Evolutionary conservation across 441 rosid species (phyloP).

Genomic region (Corymbia citriodora): DNA sequence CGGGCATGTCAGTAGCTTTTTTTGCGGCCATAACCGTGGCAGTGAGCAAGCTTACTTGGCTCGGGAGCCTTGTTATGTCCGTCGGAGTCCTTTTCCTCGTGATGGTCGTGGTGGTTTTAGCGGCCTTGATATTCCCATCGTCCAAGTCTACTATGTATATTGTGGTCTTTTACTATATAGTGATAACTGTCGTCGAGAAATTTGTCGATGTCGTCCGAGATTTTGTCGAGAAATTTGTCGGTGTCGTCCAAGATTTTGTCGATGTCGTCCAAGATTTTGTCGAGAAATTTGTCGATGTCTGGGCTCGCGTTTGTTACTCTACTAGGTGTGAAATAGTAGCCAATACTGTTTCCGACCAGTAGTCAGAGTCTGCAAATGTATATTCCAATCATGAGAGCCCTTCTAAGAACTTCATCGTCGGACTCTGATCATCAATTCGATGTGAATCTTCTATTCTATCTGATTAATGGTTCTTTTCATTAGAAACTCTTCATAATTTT

Average conservation of each 20-base stretch:
- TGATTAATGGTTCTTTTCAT: no score
- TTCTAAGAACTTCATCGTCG: no score
- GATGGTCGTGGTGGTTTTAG: neutral
- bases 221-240: no score
- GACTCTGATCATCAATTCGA: no score
- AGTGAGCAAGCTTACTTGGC: neutral
- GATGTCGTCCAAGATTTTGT: no score
- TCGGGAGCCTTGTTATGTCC: accelerated
- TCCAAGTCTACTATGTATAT: neutral
- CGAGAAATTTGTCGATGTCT: no score
- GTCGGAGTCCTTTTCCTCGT: accelerated
- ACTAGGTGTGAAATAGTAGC: no score
- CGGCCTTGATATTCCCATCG: neutral
- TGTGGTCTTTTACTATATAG: neutral
- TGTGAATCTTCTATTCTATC: no score
- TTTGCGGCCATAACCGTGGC: accelerated
- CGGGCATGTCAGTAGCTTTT: neutral
- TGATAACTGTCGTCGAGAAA: accelerated
- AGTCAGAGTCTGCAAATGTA: accelerated
- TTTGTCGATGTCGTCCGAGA: no score
- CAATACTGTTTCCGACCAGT: accelerated
- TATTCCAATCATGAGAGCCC: accelerated
- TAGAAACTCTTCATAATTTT: no score
- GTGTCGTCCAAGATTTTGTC: no score
- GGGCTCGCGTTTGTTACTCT: no score